Percentiles rank a stretch among this genome's conserved stretches.
phyloP scores from a whole-genome alignment of 1,284 basidiomycete species.

The Leccinum subspadiceum region DNA sequence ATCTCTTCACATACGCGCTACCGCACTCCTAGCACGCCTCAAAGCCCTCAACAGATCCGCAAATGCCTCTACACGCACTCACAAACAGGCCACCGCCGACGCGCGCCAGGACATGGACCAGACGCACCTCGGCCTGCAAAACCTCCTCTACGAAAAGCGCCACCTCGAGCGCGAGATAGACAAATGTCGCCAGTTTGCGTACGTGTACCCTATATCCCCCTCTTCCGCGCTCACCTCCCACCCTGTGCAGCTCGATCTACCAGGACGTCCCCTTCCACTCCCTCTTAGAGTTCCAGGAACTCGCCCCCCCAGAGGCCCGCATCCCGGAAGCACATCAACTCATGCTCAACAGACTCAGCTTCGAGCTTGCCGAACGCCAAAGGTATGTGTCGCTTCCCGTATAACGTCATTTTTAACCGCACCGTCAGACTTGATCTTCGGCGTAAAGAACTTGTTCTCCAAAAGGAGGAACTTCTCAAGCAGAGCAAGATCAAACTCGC shows the following conservation, averaged over 20 bases:
- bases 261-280: slow-evolving; percentile 74
- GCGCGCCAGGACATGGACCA: slow-evolving; percentile 81
- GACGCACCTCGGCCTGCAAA: slow-evolving; percentile 76
- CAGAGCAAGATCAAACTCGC: slow-evolving; percentile 63
- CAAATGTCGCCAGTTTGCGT: slow-evolving; percentile 85
- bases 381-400: slow-evolving; percentile 42
- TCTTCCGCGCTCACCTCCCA: not conserved
- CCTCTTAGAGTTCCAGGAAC: slow-evolving; percentile 59
- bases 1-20: slow-evolving; percentile 58
- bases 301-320: slow-evolving; percentile 66
- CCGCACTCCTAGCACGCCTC: slow-evolving; percentile 70
- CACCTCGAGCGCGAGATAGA: slow-evolving; percentile 84
- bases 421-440: slow-evolving; percentile 58
- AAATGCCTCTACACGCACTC: slow-evolving; percentile 63
- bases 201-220: slow-evolving; percentile 36
- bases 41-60: slow-evolving; percentile 73
- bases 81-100: slow-evolving; percentile 71
- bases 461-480: slow-evolving; percentile 73
- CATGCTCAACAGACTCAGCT: slow-evolving; percentile 78
- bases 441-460: slow-evolving; percentile 58
- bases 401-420: slow-evolving; percentile 5
- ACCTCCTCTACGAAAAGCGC: slow-evolving; percentile 78
- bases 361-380: slow-evolving; percentile 79
- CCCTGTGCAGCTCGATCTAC: slow-evolving; percentile 63
- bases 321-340: slow-evolving; percentile 70